A percentile compares a stretch with the other conserved stretches of the same genome.
These are phyloP conservation scores for Leccinum longicurvipes DNA, from an alignment of 768 basidiomycete genomes.

Conservation along the genomic window DNA sequence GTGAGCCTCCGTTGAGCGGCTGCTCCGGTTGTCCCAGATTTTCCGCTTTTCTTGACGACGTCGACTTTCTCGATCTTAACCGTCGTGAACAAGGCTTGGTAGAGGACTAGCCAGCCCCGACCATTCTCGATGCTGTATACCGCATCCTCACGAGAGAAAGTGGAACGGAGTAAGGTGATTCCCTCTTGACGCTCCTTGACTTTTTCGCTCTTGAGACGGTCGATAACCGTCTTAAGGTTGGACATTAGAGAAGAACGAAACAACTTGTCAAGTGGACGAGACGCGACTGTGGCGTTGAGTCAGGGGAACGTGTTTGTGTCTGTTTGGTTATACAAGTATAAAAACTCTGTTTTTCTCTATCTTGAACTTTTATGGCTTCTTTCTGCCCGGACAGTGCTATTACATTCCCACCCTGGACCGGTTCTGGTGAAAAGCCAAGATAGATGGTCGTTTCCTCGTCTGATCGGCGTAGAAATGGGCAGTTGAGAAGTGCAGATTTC, in stretches of 20 bases:
- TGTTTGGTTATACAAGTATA: constrained; percentile 31
- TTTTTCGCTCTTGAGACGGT: constrained; percentile 56
- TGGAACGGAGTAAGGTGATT: constrained; percentile 44
- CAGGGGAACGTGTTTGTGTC: constrained; percentile 21
- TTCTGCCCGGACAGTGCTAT: constrained; percentile 75
- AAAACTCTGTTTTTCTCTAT: constrained; percentile 4
- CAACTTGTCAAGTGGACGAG: neutral
- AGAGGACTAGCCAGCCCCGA: constrained; percentile 61
- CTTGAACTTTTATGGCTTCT: constrained; percentile 43
- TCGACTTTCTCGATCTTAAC: constrained; percentile 61
- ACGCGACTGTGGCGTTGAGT: constrained; percentile 15
- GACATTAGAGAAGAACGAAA: constrained; percentile 25
- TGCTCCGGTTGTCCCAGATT: constrained; percentile 39
- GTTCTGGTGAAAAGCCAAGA: constrained; percentile 81
- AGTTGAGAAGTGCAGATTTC: constrained; percentile 41
- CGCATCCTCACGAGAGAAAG: constrained; percentile 49
- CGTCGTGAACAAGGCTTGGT: constrained; percentile 66
- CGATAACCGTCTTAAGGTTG: constrained; percentile 47
- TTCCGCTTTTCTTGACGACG: constrained; percentile 38
- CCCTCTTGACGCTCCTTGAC: constrained; percentile 71
- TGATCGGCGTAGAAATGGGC: constrained; percentile 57
- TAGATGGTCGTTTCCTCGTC: constrained; percentile 41
- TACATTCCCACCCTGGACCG: constrained; percentile 61
- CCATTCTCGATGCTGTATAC: constrained; percentile 37
- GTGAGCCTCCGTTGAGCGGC: constrained; percentile 58